Evolutionary conservation across 306 rosid genomes (phyloP), one percentile per base, ranked within the genome.

Genomic region (Cicer chorassanicum): DNA sequence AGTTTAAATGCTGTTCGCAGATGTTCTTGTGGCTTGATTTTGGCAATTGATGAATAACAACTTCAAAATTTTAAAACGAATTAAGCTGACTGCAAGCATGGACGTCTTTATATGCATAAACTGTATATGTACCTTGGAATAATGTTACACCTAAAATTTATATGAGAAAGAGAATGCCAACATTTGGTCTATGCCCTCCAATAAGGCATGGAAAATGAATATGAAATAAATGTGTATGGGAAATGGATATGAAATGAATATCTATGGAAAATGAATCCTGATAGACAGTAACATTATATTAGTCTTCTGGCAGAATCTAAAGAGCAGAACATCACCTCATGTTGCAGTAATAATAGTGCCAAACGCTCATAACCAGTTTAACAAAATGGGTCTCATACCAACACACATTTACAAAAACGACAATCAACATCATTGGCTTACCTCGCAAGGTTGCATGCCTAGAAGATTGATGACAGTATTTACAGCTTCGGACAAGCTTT

Each of bases 361-460:
- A 61, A 57, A 11, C 29, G 14, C 72, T 71, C 40, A 50, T 51
- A 43, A 48, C 42, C 46, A 80, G 68, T 80, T 74, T 19, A 44
- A 72, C 1, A 64, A 40, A 42, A 29, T 48, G 5, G 66, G 54
- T 18, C 48, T 61, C 73, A 39, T 54, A 61, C 64, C 43, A 34
- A 66, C 10, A 57, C 51, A 70, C 60, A 57, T 60, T 72, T 41
- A 70, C 16, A 18, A 36, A 45, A 53, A 73, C 14, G 70, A 36
- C 67, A 24, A 53, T 14, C 76, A 16, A 51, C 55, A 72, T 68
- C 16, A 61, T 48, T 61, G 48, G 84, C 80, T 68, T 84, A 94
- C 99, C 96, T 92, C 99, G 64, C 99, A 94, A 24, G 99, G 98
- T 79, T 94, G 96, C 99, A 94, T 56, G 82, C 99, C 99, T 15